Evolutionary conservation across 2,329 filamentous ascomycete genomes (phyloP), one percentile per base, ranked within the genome.

Genomic region (Phaeosphaeria sp.): DNA sequence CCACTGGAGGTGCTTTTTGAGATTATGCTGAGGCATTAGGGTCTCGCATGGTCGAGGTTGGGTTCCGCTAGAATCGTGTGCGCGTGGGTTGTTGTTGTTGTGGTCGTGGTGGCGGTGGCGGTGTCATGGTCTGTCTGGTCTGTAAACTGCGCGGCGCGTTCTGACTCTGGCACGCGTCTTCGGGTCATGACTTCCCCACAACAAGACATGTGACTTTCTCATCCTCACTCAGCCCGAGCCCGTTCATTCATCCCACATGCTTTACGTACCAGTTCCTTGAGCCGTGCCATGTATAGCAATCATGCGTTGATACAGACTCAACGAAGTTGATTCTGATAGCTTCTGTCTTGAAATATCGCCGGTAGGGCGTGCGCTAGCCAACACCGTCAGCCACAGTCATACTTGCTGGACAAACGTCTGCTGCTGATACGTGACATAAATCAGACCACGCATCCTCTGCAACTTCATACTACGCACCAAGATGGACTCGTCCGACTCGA

Each of bases 21-120:
- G 72, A 63, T 84, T 84, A 70, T 83, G 77, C 65, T 70, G 65
- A 76, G 81, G 82, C 81, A 83, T 83, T 53, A 71, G 70, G 65
- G 64, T 59, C 65, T 66, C 60, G 66, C 74, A 74, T 73, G 50
- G 51, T 73, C 49, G 25, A 51, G 15, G n/a, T 48, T 6, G 22
- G 47, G 46, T 56, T 61, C 61, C 44, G 55, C 71, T 71, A 68
- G 51, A 58, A 60, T 61, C 53, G 50, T 65, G 53, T 58, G 64
- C 65, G 64, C 66, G 71, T 71, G 54, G 20, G 46, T 60, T 36
- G 30, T 36, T 57, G 49, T 40, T 15, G 36, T 18, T 15, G 56
- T 42, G 51, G 61, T 61, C 11, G 53, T 60, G 64, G 69, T 68
- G 69, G 69, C 65, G 61, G 44, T 22, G 30, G 30, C n/a, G 6